Evolutionary conservation across 2,329 filamentous ascomycete species (phyloP).

Genomic region (Cladosporium sp.): DNA sequence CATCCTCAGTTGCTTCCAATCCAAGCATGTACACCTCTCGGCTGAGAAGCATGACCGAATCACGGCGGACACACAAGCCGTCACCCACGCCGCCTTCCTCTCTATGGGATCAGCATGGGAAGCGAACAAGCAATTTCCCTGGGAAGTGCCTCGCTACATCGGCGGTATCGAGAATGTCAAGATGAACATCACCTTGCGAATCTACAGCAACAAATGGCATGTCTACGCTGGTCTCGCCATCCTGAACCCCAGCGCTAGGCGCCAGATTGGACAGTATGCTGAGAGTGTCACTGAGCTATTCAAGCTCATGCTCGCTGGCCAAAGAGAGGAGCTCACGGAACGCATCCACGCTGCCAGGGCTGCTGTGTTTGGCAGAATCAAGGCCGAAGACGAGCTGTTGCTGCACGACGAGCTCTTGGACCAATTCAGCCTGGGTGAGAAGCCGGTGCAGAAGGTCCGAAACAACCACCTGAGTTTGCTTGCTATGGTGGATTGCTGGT

Average conservation of each 20-base stretch:
- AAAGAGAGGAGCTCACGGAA: slow-evolving; percentile 66
- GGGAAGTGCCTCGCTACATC: slow-evolving; percentile 93
- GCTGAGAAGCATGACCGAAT: slow-evolving; percentile 91
- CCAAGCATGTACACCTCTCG: slow-evolving; percentile 82
- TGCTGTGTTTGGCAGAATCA: slow-evolving; percentile 55
- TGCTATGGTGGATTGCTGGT: slow-evolving; percentile 99
- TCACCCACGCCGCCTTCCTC: slow-evolving; percentile 94
- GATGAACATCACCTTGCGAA: slow-evolving; percentile 95
- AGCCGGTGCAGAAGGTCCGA: slow-evolving; percentile 62
- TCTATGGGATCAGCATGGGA: slow-evolving; percentile 98
- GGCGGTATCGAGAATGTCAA: slow-evolving; percentile 99
- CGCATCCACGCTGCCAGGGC: slow-evolving; percentile 78
- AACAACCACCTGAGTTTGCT: slow-evolving; percentile 94
- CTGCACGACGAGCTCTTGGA: slow-evolving; percentile 79
- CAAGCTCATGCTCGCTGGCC: slow-evolving; percentile 92
- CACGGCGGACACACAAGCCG: slow-evolving; percentile 95
- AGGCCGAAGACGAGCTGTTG: slow-evolving; percentile 60
- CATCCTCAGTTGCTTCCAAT: slow-evolving; percentile 77
- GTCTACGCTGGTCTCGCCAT: slow-evolving; percentile 97
- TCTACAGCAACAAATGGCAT: slow-evolving; percentile 99
- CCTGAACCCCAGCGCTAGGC: slow-evolving; percentile 85
- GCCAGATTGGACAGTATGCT: slow-evolving; percentile 93
- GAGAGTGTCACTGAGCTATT: slow-evolving; percentile 88
- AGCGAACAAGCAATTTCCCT: slow-evolving; percentile 91
- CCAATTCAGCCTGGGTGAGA: slow-evolving; percentile 76